Evolutionary conservation across 208 protist species (phyloP).

Genomic region (Trypanosoma vivax): DNA sequence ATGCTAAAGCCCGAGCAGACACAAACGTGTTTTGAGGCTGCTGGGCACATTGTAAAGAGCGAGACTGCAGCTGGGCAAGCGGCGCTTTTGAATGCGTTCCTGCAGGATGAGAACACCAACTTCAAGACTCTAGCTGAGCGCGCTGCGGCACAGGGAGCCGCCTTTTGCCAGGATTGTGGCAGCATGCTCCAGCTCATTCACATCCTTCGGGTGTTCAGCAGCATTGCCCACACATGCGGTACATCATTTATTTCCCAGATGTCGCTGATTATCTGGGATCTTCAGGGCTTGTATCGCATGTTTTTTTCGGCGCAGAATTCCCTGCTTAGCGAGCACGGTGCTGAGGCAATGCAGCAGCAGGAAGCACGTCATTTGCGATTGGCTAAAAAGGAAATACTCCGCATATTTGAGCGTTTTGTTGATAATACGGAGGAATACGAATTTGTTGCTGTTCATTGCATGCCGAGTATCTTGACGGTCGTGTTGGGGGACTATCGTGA

Average conservation of each 20-base stretch:
- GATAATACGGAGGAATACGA: conserved; percentile 75
- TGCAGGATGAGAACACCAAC: conserved; percentile 83
- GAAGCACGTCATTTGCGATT: conserved; percentile 78
- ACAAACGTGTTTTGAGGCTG: conserved; percentile 96
- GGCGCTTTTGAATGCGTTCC: conserved; percentile 75
- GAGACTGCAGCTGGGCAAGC: conserved; percentile 40
- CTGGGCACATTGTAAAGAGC: conserved; percentile 91
- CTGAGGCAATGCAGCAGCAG: conserved; percentile 20
- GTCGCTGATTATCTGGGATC: conserved; percentile 89
- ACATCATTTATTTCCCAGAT: conserved; percentile 92
- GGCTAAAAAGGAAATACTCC: conserved; percentile 94
- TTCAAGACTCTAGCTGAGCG: conserved; percentile 64
- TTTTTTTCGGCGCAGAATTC: conserved; percentile 63
- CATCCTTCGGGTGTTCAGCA: conserved; percentile 93
- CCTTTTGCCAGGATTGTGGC: conserved; percentile 53
- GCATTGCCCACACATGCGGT: conserved; percentile 84
- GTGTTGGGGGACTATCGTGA: conserved; percentile 95
- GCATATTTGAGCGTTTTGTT: conserved; percentile 94
- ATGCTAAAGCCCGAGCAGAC: conserved; percentile 91
- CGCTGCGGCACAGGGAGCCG: conserved; percentile 30
- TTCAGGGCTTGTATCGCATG: conserved; percentile 93
- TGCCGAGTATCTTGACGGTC: conserved; percentile 93
- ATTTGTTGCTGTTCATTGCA: conserved; percentile 83
- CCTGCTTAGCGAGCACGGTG: conserved; percentile 24
- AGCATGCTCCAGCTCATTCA: conserved; percentile 84